Base-by-base conservation (phyloP, 148 eudicot species). In the Rheum nobile region DNA sequence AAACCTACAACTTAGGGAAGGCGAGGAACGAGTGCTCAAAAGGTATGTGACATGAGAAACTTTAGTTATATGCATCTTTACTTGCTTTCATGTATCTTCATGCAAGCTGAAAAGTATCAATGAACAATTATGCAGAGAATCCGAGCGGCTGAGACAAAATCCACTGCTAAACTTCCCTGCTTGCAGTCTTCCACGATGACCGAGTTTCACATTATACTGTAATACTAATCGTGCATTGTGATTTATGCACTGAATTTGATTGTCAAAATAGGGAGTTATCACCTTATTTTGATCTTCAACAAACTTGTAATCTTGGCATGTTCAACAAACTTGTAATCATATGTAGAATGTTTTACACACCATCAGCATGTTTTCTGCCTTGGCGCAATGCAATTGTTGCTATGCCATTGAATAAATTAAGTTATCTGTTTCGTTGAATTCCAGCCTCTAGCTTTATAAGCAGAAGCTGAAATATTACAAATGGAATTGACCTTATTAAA, bases 91-190 rank as follows among this genome's bases (percentile, higher is more conserved):
- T 48, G 29, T 71, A 24, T 41, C 24, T 76, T 44, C 35, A 29
- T 37, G 16, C 29, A 48, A 34, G 21, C 26, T 38, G 10, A 50
- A 21, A 48, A 10, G 19, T 3, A 26, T 35, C 71, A 22, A 29
- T 32, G 43, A 32, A 54, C 38, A 57, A 12, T 71, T 16, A 41
- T 57, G 22, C 76, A 94, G 98, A 81, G 97, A 94, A 82, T 84
- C 95, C 0, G 96, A 94, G 82, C 77, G 87, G 65, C 77, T 94
- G 77, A 94, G 91, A 80, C 91, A 88, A 82, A 86, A 91, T 68
- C 98, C 98, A 10, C 67, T 91, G 69, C 91, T 92, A 71, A 82
- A 94, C 77, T 94, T 94, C 77, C 95, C 97, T 73, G 73, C 82
- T 24, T 81, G 80, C 72, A 85, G 85, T 74, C 83, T 93, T 57